Evolutionary conservation across 1,284 basidiomycete species (phyloP).

Genomic region (Cryptococcus sp.): DNA sequence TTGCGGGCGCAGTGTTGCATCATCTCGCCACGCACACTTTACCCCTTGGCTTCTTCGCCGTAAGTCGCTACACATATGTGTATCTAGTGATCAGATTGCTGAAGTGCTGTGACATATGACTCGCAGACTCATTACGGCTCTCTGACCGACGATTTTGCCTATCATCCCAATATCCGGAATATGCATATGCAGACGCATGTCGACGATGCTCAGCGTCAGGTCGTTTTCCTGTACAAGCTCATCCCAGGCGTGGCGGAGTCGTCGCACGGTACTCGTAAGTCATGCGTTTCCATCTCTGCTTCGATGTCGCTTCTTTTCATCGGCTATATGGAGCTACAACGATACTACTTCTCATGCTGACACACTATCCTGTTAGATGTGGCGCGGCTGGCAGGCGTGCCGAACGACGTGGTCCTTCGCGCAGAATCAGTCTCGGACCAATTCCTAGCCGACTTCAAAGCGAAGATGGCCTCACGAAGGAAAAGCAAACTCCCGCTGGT

Average conservation of each 20-base stretch:
- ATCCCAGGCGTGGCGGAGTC: slow-evolving; percentile 84
- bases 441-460: slow-evolving; percentile 83
- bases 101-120: background rate
- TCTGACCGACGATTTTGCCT: slow-evolving; percentile 59
- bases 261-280: slow-evolving; percentile 77
- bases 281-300: background rate
- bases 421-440: slow-evolving; percentile 83
- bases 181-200: slow-evolving; percentile 95
- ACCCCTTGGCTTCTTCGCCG: slow-evolving; percentile 64
- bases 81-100: background rate
- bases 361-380: slow-evolving; percentile 58
- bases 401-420: slow-evolving; percentile 67
- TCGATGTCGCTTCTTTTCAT: background rate
- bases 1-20: slow-evolving; percentile 91
- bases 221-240: slow-evolving; percentile 91
- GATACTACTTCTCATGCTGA: background rate
- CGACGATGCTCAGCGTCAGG: slow-evolving; percentile 77
- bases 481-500: slow-evolving; percentile 69
- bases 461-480: slow-evolving; percentile 68
- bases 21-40: slow-evolving; percentile 87
- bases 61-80: slow-evolving; percentile 23
- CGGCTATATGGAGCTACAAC: background rate
- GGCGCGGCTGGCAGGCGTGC: slow-evolving; percentile 81
- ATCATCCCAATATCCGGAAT: slow-evolving; percentile 87
- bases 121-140: slow-evolving; percentile 54